These are phyloP conservation scores for Spatholobus suberectus DNA, from an alignment of 306 rosid species.

Conservation along the genomic window DNA sequence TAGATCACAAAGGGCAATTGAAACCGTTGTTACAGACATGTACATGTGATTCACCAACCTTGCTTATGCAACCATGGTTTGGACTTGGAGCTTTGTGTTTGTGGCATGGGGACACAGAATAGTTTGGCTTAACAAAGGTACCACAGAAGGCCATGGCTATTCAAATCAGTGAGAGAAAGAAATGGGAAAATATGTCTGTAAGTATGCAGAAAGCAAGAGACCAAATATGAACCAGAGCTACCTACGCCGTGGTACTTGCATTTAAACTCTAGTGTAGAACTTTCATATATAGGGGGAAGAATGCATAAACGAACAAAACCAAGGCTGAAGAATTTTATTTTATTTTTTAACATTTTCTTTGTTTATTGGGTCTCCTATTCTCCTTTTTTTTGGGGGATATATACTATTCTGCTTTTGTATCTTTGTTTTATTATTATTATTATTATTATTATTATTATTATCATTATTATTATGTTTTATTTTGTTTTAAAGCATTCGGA, in stretches of 20 bases:
- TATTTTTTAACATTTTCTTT: background rate
- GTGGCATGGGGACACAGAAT: constrained; percentile 41
- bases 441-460: too few relatives aligned
- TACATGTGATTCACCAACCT: constrained; percentile 49
- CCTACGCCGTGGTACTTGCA: constrained; percentile 9
- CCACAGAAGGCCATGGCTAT: constrained; percentile 62
- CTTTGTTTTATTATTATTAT: too few relatives aligned
- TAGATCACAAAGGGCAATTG: background rate
- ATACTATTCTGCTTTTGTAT: too few relatives aligned
- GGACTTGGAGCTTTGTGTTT: constrained; percentile 36
- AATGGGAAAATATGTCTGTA: background rate
- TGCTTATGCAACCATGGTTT: constrained; percentile 52
- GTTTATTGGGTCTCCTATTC: too few relatives aligned
- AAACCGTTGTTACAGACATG: background rate
- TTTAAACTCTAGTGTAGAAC: background rate
- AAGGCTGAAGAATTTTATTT: background rate
- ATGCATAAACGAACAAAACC: background rate
- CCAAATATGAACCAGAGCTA: constrained; percentile 30
- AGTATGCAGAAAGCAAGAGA: constrained; percentile 19
- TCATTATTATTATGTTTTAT: too few relatives aligned
- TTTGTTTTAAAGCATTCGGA: too few relatives aligned
- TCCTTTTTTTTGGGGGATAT: too few relatives aligned
- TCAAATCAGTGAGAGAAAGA: constrained; percentile 28
- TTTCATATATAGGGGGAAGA: constrained; percentile 1
- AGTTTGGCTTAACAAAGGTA: constrained; percentile 51